Evolutionary conservation across 805 yeast species (phyloP).

Genomic region (Candida insectalens): DNA sequence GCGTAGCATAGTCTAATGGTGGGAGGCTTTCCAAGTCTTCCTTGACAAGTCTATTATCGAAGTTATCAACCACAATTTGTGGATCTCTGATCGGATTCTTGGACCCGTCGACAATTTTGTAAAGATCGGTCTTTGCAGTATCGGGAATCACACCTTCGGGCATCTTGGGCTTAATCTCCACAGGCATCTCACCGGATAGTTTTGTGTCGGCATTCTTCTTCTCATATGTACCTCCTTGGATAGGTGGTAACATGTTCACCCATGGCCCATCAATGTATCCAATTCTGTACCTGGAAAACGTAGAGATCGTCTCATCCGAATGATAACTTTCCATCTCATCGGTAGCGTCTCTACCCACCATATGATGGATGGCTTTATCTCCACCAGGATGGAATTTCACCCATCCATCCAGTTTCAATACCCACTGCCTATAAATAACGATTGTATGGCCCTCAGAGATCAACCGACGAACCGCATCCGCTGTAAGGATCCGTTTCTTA

Average conservation of each 20-base stretch:
- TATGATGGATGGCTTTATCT: conserved; percentile 69
- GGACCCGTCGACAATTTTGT: conserved; percentile 20
- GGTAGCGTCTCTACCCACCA: conserved; percentile 85
- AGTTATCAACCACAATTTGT: conserved; percentile 39
- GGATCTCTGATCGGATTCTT: conserved; percentile 42
- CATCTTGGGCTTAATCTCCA: conserved; percentile 37
- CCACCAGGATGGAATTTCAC: conserved; percentile 80
- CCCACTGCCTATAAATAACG: conserved; percentile 53
- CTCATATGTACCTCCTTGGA: conserved; percentile 63
- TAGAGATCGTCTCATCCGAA: conserved; percentile 40
- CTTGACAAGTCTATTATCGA: conserved; percentile 45
- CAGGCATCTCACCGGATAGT: conserved; percentile 34
- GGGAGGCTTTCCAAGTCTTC: conserved; percentile 54
- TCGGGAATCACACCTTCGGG: conserved; percentile 39
- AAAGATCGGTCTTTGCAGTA: conserved; percentile 24
- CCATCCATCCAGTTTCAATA: conserved; percentile 64
- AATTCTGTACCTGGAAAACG: conserved; percentile 49
- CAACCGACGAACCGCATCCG: conserved; percentile 41
- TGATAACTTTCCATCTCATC: conserved; percentile 89
- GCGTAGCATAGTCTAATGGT: conserved; percentile 58
- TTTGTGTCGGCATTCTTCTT: background rate
- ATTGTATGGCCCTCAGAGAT: conserved; percentile 63
- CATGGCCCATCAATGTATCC: conserved; percentile 59
- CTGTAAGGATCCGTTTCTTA: no score
- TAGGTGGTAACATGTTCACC: conserved; percentile 77